Conservation (phyloP, 2,329 filamentous ascomycete species). For the Stagonosporopsis chrysanthemi region DNA sequence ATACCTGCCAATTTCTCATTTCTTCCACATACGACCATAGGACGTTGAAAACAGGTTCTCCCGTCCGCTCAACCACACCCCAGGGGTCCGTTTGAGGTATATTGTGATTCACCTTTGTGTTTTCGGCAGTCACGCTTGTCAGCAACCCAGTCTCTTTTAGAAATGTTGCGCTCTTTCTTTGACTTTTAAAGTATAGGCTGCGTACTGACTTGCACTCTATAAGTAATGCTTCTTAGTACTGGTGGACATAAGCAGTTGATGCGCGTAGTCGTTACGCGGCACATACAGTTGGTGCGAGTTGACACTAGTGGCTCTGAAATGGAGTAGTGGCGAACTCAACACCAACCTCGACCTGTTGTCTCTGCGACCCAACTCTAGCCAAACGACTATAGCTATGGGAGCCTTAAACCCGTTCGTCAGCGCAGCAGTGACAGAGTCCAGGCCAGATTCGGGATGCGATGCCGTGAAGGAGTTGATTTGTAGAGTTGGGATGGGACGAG, state of each 20-base stretch:
- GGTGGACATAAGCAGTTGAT: not conserved
- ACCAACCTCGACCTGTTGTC: conserved; percentile 1
- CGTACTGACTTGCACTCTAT: not conserved
- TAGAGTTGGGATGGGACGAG: not conserved
- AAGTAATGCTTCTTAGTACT: not conserved
- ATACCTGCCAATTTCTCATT: too few species aligned
- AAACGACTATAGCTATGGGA: not conserved
- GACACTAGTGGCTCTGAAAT: not conserved
- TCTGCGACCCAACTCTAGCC: not conserved
- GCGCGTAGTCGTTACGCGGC: not conserved
- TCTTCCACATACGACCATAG: too few species aligned
- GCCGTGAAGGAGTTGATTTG: not conserved
- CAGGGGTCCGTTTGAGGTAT: too few species aligned
- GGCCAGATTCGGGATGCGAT: not conserved
- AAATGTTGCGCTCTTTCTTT: not conserved
- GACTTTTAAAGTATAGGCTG: not conserved
- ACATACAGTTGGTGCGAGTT: conserved; percentile 1
- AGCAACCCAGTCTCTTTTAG: not conserved
- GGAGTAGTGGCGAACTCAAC: conserved; percentile 1
- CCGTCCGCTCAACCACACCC: too few species aligned
- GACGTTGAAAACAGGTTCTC: too few species aligned
- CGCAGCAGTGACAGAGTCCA: not conserved
- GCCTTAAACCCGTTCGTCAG: not conserved
- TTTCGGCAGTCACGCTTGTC: not conserved
- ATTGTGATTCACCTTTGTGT: too few species aligned